These are phyloP conservation scores for Euphrasia confusa DNA, from an alignment of 257 asterid genomes.

Conservation along the genomic window DNA sequence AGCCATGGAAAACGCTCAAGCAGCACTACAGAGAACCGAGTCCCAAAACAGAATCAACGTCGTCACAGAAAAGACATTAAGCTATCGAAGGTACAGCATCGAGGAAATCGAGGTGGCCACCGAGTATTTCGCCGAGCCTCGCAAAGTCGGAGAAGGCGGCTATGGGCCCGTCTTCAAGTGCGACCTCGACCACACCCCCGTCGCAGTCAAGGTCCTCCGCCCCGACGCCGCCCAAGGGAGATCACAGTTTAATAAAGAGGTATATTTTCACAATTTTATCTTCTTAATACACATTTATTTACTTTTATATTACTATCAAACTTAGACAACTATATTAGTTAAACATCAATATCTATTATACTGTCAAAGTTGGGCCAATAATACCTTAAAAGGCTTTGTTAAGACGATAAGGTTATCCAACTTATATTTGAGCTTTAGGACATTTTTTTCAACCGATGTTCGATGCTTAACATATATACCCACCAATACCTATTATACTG, in stretches of 20 bases:
- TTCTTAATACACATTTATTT: too few species aligned
- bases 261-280: constrained; percentile 3
- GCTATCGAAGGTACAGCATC: constrained; percentile 58
- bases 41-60: constrained; percentile 36
- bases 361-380: too few species aligned
- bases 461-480: too few species aligned
- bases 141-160: constrained; percentile 91
- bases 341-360: too few species aligned
- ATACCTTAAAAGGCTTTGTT: too few species aligned
- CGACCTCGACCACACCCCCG: constrained; percentile 70
- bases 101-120: constrained; percentile 92
- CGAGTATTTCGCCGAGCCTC: constrained; percentile 36
- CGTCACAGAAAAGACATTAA: constrained; percentile 38
- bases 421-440: too few species aligned
- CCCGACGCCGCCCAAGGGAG: constrained; percentile 91
- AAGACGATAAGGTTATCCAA: too few species aligned
- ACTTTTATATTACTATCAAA: too few species aligned
- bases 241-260: constrained; percentile 87
- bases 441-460: too few species aligned
- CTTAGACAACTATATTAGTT: too few species aligned
- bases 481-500: too few species aligned
- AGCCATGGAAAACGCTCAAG: constrained; percentile 36
- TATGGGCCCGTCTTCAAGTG: constrained; percentile 92
- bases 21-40: constrained; percentile 40
- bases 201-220: constrained; percentile 77